These are phyloP conservation scores for Saccharomycopsis oosterbeekiorum DNA, from an alignment of 805 yeast genomes.

Conservation along the genomic window DNA sequence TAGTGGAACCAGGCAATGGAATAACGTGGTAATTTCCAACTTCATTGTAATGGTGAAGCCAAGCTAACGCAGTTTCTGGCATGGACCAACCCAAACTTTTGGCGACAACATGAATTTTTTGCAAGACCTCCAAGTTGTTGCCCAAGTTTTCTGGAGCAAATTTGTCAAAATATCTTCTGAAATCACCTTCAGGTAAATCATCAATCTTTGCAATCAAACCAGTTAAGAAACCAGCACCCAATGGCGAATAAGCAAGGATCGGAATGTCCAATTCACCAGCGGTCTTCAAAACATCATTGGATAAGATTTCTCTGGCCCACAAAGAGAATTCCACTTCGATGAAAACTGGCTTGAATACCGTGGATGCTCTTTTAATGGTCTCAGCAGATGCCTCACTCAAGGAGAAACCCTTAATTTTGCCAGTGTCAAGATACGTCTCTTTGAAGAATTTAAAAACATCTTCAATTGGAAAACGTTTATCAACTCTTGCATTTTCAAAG, in stretches of 20 bases:
- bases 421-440: slow-evolving; percentile 45
- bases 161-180: slow-evolving; percentile 42
- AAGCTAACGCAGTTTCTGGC: slow-evolving; percentile 65
- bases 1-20: slow-evolving; percentile 77
- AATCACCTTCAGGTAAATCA: slow-evolving; percentile 48
- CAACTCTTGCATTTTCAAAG: slow-evolving; percentile 69
- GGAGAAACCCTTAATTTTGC: slow-evolving; percentile 61
- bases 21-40: slow-evolving; percentile 30
- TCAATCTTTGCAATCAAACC: slow-evolving; percentile 40
- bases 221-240: slow-evolving; percentile 69
- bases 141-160: slow-evolving; percentile 48
- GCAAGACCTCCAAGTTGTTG: slow-evolving; percentile 42
- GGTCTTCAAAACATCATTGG: slow-evolving; percentile 53
- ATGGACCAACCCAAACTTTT: slow-evolving; percentile 35
- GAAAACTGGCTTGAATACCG: slow-evolving; percentile 47
- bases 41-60: slow-evolving; percentile 38
- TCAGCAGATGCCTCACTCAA: slow-evolving; percentile 61
- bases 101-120: slow-evolving; percentile 41
- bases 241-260: slow-evolving; percentile 73
- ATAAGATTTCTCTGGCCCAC: slow-evolving; percentile 49
- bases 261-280: slow-evolving; percentile 53
- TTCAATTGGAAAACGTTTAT: slow-evolving; percentile 43
- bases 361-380: slow-evolving; percentile 49
- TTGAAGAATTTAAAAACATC: slow-evolving; percentile 47
- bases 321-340: slow-evolving; percentile 77